A percentile compares a stretch with the other conserved stretches of the same genome.
Evolutionary conservation across 441 rosid species (phyloP).

Genomic region (Hura crepitans): DNA sequence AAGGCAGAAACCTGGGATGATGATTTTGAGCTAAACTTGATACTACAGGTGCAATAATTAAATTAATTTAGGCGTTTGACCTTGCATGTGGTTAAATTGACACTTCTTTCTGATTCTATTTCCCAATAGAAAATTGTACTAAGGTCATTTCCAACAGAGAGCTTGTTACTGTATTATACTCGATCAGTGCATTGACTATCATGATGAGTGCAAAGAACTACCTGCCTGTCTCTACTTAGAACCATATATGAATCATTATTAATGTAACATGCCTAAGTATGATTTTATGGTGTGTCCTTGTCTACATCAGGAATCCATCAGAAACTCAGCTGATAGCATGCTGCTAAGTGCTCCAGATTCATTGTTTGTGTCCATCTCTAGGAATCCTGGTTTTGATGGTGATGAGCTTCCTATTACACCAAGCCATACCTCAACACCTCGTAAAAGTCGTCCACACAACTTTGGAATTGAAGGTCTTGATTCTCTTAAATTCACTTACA

Average conservation of each 20-base stretch:
- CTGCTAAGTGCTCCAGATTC: slow-evolving; percentile 79
- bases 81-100: slow-evolving; percentile 4
- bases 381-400: slow-evolving; percentile 42
- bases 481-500: slow-evolving; percentile 72
- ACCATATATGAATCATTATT: not conserved
- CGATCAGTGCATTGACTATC: slow-evolving; percentile 7
- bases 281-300: slow-evolving; percentile 17
- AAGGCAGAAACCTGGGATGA: slow-evolving; percentile 87
- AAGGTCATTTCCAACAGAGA: slow-evolving; percentile 3
- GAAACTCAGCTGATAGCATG: slow-evolving; percentile 86
- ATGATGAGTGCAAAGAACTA: slow-evolving; percentile 3
- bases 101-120: slow-evolving; percentile 2
- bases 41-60: slow-evolving; percentile 59
- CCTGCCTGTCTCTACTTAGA: slow-evolving; percentile 10
- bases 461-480: slow-evolving; percentile 77
- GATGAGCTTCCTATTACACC: slow-evolving; percentile 49
- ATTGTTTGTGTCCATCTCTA: slow-evolving; percentile 62
- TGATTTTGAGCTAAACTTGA: slow-evolving; percentile 84
- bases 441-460: slow-evolving; percentile 39
- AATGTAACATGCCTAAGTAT: slow-evolving; percentile 11
- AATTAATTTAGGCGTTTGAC: slow-evolving; percentile 10
- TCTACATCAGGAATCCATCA: slow-evolving; percentile 71
- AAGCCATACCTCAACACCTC: slow-evolving; percentile 45
- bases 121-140: not conserved
- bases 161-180: slow-evolving; percentile 11